Base-by-base conservation (phyloP, 805 yeast genomes). In the Pichia insulana region DNA sequence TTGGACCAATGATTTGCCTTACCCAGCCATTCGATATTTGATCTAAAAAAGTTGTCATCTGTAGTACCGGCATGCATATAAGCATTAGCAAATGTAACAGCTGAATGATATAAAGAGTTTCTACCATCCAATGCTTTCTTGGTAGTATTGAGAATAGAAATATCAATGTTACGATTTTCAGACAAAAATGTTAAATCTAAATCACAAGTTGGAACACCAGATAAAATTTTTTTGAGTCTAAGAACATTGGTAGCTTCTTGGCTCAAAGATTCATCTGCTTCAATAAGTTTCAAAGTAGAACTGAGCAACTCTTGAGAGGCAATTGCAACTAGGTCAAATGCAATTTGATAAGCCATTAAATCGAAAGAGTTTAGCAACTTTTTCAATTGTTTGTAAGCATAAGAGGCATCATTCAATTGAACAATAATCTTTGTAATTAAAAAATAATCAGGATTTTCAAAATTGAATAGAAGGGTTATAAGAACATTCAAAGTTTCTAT, bases 1-100 rank as follows among this genome's bases (percentile, higher is more conserved):
- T 90, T 92, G 6, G 97, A 88, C 98, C 98, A 92, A 63, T 90
- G 88, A 37, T 90, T 81, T n/a, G 98, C 97, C 64, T 88, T 86
- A 35, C 95, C 94, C 51, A 92, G 71, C 97, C 97, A 92, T 55
- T 90, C 96, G 56, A 88, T 70, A 58, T 92, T 92, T 35, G 82
- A 75, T 60, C 96, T 75, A 65, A 90, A 83, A 57, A 92, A 92
- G 0, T 88, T 78, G 61, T 92, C 97, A 56, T 85, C 94, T 8
- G 97, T 86, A 12, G 98, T 92, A 44, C 97, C 98, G 31, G 92
- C 85, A 62, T 89, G 96, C 76, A 90, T 74, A 58, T 88, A 87
- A 0, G 97, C 97, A 57, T 88, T 90, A 42, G 92, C 80, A 59
- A 92, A 88, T 37, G 97, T 86, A 38, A 92, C 88, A 7, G 97